Base-by-base conservation (phyloP, 2,329 filamentous ascomycete genomes). In the Phialophora tarda region DNA sequence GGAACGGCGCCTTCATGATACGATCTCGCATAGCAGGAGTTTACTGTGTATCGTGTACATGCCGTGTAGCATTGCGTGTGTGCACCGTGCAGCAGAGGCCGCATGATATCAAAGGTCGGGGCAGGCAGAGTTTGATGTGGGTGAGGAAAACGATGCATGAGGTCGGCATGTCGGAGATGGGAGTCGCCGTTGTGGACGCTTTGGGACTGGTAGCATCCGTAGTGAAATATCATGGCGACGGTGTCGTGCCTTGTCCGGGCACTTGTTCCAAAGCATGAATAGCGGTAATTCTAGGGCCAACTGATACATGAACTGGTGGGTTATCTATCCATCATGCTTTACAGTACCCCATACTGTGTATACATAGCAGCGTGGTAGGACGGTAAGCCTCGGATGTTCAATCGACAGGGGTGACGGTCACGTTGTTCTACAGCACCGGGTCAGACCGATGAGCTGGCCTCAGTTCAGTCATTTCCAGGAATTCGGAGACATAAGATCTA, bases 111-210 rank as follows among this genome's bases (percentile, higher is more conserved):
- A n/a, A 48, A 48, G 44, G 17, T 23, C 17, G 17, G 44, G 6
- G 44, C 7, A n/a, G 21, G 0, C 7, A 48, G 23, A 48, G 14
- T 10, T 23, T n/a, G 44, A 48, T 21, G 44, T 21, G 6, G 6
- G 21, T 21, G n/a, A 11, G 50, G 4, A 53, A 12, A 53, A 6
- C 24, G 17, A 3, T 54, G 26, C 51, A 55, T 21, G 24, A 55
- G 24, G 53, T 55, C 53, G 53, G 53, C 24, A n/a, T 6, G 51
- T 55, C 51, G 51, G 51, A 55, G 51, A 4, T 55, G 21, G 10
- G 11, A 32, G 26, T 8, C 51, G 24, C 51, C 51, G 51, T 21
- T 4, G 14, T 7, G n/a, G 53, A 55, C 14, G 53, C 26, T 55
- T 55, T 55, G 2, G 53, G 24, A 14, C 28, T 55, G 53, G 53